Conservation (phyloP, 129 eudicot species). For the Flaveria brownii region DNA sequence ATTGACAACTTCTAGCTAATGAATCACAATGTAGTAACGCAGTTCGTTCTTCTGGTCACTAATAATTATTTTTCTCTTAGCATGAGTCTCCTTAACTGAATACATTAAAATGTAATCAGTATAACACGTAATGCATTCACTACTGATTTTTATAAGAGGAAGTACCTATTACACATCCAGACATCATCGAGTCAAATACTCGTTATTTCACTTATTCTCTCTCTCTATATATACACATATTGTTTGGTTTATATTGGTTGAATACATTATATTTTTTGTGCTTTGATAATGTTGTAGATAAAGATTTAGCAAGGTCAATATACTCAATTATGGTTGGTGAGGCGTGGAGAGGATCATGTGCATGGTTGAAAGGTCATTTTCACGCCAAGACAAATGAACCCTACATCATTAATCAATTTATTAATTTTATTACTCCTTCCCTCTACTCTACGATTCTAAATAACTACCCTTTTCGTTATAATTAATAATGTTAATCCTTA, state of each 20-base stretch:
- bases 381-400: slow-evolving; percentile 8
- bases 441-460: slow-evolving; percentile 22
- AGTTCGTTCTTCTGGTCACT: no score
- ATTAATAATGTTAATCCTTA: background rate
- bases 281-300: background rate
- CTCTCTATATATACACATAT: background rate
- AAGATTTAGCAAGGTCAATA: slow-evolving; percentile 11
- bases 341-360: slow-evolving; percentile 35
- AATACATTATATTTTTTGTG: background rate
- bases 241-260: background rate
- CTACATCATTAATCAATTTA: slow-evolving; percentile 7
- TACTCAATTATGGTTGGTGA: slow-evolving; percentile 38
- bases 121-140: no score
- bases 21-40: no score
- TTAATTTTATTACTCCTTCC: background rate
- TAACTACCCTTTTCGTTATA: background rate
- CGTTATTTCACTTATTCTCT: no score
- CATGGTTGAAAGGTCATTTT: slow-evolving; percentile 31
- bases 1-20: no score
- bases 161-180: no score
- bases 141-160: no score
- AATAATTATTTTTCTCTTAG: no score
- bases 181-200: no score
- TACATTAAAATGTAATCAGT: no score
- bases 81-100: no score